phyloP scores from a whole-genome alignment of 75 land plant genomes.

The Larix kaempferi region DNA sequence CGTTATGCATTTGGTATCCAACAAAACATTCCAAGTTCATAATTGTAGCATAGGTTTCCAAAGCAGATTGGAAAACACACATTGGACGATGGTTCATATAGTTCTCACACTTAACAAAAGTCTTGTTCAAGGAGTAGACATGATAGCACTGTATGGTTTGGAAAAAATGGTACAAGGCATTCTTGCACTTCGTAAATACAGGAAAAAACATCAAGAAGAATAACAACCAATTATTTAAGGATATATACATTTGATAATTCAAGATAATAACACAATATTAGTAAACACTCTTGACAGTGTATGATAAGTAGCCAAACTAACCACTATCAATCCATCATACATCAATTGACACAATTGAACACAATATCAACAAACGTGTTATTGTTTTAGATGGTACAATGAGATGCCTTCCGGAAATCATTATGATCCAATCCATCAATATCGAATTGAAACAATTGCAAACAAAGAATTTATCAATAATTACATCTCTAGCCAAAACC shows the following conservation, averaged over 20 bases:
- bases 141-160: no score
- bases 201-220: not conserved
- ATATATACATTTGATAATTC: not conserved
- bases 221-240: not conserved
- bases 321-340: not conserved
- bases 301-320: not conserved
- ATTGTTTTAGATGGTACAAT: not conserved
- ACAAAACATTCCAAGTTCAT: not conserved
- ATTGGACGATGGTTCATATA: not conserved
- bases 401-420: not conserved
- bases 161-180: no score
- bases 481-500: no score
- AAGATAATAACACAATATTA: not conserved
- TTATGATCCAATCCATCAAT: no score
- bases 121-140: no score
- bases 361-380: no score
- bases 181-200: not conserved
- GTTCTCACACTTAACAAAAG: no score
- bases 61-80: not conserved
- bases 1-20: not conserved
- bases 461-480: no score
- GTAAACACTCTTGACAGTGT: not conserved
- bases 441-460: no score
- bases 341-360: no score
- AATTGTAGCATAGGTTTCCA: not conserved